Conservation (phyloP, 2,329 filamentous ascomycete genomes). For the Apiospora saccharicola region DNA sequence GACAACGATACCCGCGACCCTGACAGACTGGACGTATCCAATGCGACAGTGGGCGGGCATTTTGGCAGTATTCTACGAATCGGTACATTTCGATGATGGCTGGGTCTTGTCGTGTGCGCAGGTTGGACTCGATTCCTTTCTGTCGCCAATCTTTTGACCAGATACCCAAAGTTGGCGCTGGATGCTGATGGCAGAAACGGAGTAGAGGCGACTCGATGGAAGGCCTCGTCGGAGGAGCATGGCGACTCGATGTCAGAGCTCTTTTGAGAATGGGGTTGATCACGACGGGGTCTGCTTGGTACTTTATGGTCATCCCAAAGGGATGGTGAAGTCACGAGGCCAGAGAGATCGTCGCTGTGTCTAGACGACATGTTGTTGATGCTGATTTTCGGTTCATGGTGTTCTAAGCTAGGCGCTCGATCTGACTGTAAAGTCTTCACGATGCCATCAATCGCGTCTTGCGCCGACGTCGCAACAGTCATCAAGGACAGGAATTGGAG, state of each 20-base stretch:
- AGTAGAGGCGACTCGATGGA: constrained; percentile 3
- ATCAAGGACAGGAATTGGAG: not conserved
- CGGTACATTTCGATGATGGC: not conserved
- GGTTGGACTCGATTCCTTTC: not conserved
- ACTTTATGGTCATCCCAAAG: not conserved
- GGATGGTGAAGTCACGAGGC: not conserved
- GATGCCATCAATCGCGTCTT: not conserved
- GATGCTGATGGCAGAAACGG: constrained; percentile 1
- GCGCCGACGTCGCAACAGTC: not conserved
- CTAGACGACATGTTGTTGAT: not conserved
- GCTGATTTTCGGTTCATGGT: not conserved
- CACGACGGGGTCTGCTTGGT: not conserved
- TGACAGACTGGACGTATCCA: not conserved
- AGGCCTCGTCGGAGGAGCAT: constrained; percentile 2
- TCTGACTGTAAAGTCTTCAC: not conserved
- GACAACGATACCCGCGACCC: not conserved
- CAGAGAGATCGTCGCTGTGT: not conserved
- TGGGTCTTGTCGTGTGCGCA: not conserved
- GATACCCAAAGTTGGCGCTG: not conserved
- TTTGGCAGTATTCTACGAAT: not conserved
- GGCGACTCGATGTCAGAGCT: not conserved
- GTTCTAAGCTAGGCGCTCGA: not conserved
- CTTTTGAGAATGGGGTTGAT: not conserved
- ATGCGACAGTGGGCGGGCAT: not conserved
- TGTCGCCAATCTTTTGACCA: constrained; percentile 1